Base-by-base conservation (phyloP, 139 green algal species). In the Tetraselmis chui region DNA sequence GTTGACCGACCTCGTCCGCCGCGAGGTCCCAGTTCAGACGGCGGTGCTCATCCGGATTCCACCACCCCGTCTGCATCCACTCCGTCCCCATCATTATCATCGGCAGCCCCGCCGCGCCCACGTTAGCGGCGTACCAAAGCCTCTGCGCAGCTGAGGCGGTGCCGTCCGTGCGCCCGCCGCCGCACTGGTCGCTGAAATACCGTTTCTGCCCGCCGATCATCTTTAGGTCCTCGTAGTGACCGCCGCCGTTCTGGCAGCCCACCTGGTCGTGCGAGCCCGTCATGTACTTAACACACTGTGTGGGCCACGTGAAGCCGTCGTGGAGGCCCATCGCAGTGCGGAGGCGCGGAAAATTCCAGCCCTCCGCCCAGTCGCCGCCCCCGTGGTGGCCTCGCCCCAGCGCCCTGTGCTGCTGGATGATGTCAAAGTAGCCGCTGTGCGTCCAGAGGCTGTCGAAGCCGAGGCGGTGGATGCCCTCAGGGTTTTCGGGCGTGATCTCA, bases 201-300 rank as follows among this genome's bases (percentile, higher is more conserved):
- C 88, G 83, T 84, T 92, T 87, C 59, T 85, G 81, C 1, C 89
- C 89, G 1, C 87, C 84, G 27, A 94, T 90, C 80, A 85, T 82
- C 45, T 87, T 31, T 59, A 89, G 89, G 82, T 91, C 88, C 80
- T 90, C 31, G 85, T 90, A 90, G 78, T 84, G 84, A 11, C 80
- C 85, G n/a, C 90, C 90, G n/a, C 89, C 83, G 1, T 91, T 92
- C 59, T 86, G 84, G 84, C 89, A 92, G 24, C 90, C 89, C 1
- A 92, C 83, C 89, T 91, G 89, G 82, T 94, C 91, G 76, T 94
- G 91, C 0, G 32, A 86, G 0, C 91, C 90, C 30, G 90, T 83
- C 76, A 94, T 86, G 88, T 94, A 93, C 83, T 94, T 94, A 78
- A 94, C 85, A 85, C 90, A 94, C 86, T 94, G 89, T 1, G 79